Base-by-base conservation (phyloP, 768 basidiomycete genomes). In the Hygrocybe punicea region DNA sequence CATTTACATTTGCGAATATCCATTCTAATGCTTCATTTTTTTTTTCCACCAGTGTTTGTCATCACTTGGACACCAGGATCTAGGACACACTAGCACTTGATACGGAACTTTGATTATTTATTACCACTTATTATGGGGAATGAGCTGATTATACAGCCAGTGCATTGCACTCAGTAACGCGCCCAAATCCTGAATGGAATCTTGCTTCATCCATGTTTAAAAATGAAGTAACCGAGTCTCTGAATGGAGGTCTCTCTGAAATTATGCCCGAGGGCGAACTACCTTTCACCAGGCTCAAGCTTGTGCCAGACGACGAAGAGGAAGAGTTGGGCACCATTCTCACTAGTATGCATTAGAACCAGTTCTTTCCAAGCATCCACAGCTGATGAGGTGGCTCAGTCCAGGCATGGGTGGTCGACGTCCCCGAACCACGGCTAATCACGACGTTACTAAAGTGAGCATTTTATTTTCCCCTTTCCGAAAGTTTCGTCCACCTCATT, bases 351-450 rank as follows among this genome's bases (percentile, higher is more conserved):
- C 67, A 37, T 29, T 16, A 9, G 13, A 14, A 11, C 16, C 21
- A 24, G 36, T 19, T 2, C 42, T 13, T 39, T 48, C 29, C 17
- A 6, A 10, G 23, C 29, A 48, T 36, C 16, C 33, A 23, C 14
- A 17, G 33, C 51, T 56, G 42, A 33, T 42, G 10, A 16, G 14
- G 23, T 36, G 2, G 33, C 34, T 36, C 54, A 91, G 90, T 84
- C 36, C 74, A 81, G 47, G 88, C 85, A 53, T 93, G 91, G 91
- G 86, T 83, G 17, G 85, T 89, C 16, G 87, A 91, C 64, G 77
- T 92, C 16, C 81, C 81, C 3, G 81, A 89, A 60, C 78, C 78
- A 21, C 78, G 77, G 44, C 71, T 81, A 51, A 87, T 84, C 19
- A 79, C 82, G 8, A 66, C 75, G 2, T 78, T 90, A 73, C 75